Evolutionary conservation across 768 basidiomycete genomes (phyloP), one percentile per base, ranked within the genome.

Genomic region (Boletus pseudopeckii): DNA sequence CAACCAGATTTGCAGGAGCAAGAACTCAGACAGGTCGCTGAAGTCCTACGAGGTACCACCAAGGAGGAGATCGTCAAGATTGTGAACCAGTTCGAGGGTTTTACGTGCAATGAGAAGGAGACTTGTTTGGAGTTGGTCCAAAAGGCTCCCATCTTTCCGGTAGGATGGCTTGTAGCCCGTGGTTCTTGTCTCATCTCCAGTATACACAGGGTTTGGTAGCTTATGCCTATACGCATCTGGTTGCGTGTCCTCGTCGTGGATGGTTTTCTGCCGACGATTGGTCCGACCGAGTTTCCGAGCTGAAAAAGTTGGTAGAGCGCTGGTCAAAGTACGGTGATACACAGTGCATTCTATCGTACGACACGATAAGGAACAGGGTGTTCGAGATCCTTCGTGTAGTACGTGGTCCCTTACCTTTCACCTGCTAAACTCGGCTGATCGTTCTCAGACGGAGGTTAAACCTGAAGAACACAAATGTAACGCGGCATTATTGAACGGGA

Each of bases 141-240:
- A 43, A 48, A 53, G 14, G 39, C 40, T 30, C 67, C 62, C 1
- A 60, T 66, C 24, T 63, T 69, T 41, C 69, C 64, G 43, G 67
- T 70, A 38, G 26, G 64, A 2, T 42, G 17, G 24, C 39, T 36
- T 38, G 7, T 41, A 20, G 14, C 37, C 49, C 45, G 17, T 33
- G 18, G 7, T 53, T 50, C 17, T 1, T 37, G 8, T 52, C 63
- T 61, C 42, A 66, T 33, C 7, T 34, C 22, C 10, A 20, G 1
- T 20, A 37, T 26, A 26, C 24, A 26, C 26, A 68, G 66, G 68
- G 64, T 37, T 39, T 68, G 44, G 59, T 69, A 7, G 69, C 67
- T 26, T 69, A 71, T 39, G 56, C 58, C 3, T 68, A 64, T 30
- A 68, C 69, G 6, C 69, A 68, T 46, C 28, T 68, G 24, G 26